phyloP scores from a whole-genome alignment of 345 rosid species.

The Brassica rapa region DNA sequence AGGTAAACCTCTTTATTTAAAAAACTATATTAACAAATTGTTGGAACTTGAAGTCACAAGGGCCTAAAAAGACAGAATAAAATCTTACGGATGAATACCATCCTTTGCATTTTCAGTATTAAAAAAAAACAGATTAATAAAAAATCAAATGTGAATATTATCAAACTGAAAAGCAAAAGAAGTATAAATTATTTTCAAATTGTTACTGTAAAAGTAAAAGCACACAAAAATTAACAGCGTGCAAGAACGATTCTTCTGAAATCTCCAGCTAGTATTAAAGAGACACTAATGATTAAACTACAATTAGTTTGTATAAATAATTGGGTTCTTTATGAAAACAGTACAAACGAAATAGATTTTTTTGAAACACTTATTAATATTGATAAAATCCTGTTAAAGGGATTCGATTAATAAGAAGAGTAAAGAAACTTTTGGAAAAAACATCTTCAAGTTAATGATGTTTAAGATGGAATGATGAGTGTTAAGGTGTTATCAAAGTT shows the following conservation, averaged over 20 bases:
- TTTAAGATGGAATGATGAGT: background rate
- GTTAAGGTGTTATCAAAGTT: background rate
- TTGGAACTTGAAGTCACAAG: conserved; percentile 48
- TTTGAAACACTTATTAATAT: background rate
- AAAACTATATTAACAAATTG: conserved; percentile 18
- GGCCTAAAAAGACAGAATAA: conserved; percentile 12
- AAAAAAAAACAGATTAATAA: background rate
- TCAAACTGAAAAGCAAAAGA: conserved; percentile 22
- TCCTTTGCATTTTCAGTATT: conserved; percentile 14
- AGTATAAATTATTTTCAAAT: background rate
- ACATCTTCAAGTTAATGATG: background rate
- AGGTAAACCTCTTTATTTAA: conserved; percentile 33
- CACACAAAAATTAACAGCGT: background rate
- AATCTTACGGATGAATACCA: conserved; percentile 22
- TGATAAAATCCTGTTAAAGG: background rate
- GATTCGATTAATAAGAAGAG: background rate
- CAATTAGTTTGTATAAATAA: background rate
- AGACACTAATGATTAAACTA: background rate
- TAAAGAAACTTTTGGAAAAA: background rate
- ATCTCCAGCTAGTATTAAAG: background rate
- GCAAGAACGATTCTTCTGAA: background rate
- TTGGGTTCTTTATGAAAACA: background rate
- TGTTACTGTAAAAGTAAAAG: background rate
- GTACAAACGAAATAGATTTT: background rate
- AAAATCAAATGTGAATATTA: background rate